phyloP scores from a whole-genome alignment of 2,329 filamentous ascomycete genomes.

The Xylariomycetidae sp. region DNA sequence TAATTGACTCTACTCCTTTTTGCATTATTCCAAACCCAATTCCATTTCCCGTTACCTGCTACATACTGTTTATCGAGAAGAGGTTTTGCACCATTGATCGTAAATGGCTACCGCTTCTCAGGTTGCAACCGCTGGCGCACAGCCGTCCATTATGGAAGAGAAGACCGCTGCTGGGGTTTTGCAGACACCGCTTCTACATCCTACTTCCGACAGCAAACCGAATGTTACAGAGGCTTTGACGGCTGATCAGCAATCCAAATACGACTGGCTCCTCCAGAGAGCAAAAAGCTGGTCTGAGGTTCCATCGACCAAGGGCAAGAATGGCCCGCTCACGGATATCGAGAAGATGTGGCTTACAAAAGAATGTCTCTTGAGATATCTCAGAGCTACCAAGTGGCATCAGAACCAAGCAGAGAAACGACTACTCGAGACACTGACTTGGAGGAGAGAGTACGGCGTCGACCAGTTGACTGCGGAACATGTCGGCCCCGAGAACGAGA shows the following conservation, averaged over 20 bases:
- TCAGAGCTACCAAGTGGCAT: constrained; percentile 90
- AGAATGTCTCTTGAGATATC: constrained; percentile 88
- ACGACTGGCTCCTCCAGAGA: constrained; percentile 67
- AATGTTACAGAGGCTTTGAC: constrained; percentile 57
- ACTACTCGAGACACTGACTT: constrained; percentile 74
- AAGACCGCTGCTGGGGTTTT: constrained; percentile 22
- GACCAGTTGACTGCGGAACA: constrained; percentile 76
- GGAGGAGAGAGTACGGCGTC: constrained; percentile 87
- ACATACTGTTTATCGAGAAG: background rate
- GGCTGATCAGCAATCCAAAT: constrained; percentile 75
- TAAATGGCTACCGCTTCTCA: constrained; percentile 8
- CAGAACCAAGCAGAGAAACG: constrained; percentile 71
- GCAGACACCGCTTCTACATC: constrained; percentile 54
- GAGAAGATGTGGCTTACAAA: constrained; percentile 89
- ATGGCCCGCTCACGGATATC: constrained; percentile 64
- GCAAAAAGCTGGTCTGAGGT: constrained; percentile 69
- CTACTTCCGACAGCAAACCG: constrained; percentile 54
- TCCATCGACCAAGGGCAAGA: constrained; percentile 50
- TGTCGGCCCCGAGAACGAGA: constrained; percentile 91
- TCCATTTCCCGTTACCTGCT: too few species aligned
- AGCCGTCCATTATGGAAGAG: too few species aligned
- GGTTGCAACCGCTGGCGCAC: constrained; percentile 10
- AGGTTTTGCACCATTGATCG: background rate
- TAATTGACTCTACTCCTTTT: too few species aligned
- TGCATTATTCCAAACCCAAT: too few species aligned